These are phyloP conservation scores for Mercurialis annua DNA, from an alignment of 345 rosid species.

Conservation along the genomic window DNA sequence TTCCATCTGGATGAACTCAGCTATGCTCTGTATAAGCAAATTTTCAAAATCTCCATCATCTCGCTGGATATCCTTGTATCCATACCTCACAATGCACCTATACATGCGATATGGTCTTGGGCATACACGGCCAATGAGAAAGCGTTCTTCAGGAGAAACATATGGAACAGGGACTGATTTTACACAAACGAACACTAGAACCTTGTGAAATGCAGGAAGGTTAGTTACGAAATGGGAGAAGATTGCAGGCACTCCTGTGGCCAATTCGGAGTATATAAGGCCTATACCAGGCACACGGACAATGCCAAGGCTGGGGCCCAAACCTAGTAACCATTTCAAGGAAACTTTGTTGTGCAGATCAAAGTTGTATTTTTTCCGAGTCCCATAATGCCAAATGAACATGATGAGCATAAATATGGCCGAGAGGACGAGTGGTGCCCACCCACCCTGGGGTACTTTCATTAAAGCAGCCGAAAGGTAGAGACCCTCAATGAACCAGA, in stretches of 20 bases:
- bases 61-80: constrained; percentile 85
- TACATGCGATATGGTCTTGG: constrained; percentile 95
- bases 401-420: constrained; percentile 61
- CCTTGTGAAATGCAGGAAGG: constrained; percentile 91
- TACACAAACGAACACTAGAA: constrained; percentile 85
- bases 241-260: constrained; percentile 89
- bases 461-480: constrained; percentile 80
- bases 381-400: constrained; percentile 94
- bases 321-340: constrained; percentile 78
- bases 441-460: constrained; percentile 85
- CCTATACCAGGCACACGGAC: constrained; percentile 97
- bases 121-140: constrained; percentile 87
- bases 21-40: constrained; percentile 81
- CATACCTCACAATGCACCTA: constrained; percentile 91
- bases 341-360: constrained; percentile 97
- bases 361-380: constrained; percentile 79
- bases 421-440: constrained; percentile 83
- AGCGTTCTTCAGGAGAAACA: constrained; percentile 87
- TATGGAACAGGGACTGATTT: constrained; percentile 93
- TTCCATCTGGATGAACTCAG: constrained; percentile 96
- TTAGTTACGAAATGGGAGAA: constrained; percentile 96
- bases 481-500: constrained; percentile 71
- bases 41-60: constrained; percentile 82
- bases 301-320: constrained; percentile 95
- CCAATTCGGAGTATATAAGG: constrained; percentile 84